Evolutionary conservation across 345 rosid genomes (phyloP).

Genomic region (thale cress (Arabidopsis thaliana)): TAIR10.1 NC_003074.8:1920001-1920500

Average conservation of each 20-base stretch:
- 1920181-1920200: neutral
- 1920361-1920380: constrained; percentile 15
- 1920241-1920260: neutral
- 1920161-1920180: neutral
- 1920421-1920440: constrained; percentile 27
- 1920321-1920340: constrained; percentile 21
- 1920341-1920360: constrained; percentile 11
- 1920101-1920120: constrained; percentile 34
- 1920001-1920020: too few relatives aligned
- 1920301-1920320: neutral
- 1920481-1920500: constrained; percentile 18
- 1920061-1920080: constrained; percentile 89
- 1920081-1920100: constrained; percentile 84
- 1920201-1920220: neutral
- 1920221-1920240: neutral
- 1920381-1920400: constrained; percentile 2
- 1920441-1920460: constrained; percentile 25
- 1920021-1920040: constrained; percentile 47
- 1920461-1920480: neutral
- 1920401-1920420: constrained; percentile 25
- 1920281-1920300: neutral
- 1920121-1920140: neutral
- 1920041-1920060: constrained; percentile 89
- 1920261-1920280: neutral
- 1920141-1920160: neutral